These are phyloP conservation scores for Rhamnella rubrinervis DNA, from an alignment of 331 rosid genomes.

Conservation along the genomic window DNA sequence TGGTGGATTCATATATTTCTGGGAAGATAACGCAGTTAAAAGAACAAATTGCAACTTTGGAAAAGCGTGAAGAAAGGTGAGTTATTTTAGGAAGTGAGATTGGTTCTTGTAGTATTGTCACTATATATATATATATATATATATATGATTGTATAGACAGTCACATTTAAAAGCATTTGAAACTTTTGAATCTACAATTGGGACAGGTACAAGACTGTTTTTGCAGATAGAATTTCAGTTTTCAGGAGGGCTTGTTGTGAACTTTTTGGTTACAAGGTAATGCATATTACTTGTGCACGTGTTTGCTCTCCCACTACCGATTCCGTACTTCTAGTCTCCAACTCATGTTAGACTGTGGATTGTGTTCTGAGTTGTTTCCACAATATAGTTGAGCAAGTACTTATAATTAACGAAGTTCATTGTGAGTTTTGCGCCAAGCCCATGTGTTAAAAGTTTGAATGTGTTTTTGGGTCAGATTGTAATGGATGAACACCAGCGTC, in stretches of 20 bases:
- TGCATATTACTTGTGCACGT: not conserved
- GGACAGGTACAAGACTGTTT: slow-evolving; percentile 91
- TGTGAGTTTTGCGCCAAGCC: not conserved
- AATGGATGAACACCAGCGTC: slow-evolving; percentile 93
- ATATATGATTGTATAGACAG: too few relatives aligned
- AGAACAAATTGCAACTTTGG: slow-evolving; percentile 93
- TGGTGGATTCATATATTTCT: slow-evolving; percentile 81
- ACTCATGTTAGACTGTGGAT: too few relatives aligned
- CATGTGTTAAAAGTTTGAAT: slow-evolving; percentile 17
- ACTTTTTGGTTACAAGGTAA: slow-evolving; percentile 96
- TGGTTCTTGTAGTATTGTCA: slow-evolving; percentile 14
- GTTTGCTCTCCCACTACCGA: not conserved
- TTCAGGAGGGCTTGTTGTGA: slow-evolving; percentile 96
- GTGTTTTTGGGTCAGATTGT: slow-evolving; percentile 65
- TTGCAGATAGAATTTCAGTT: slow-evolving; percentile 93
- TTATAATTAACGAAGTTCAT: not conserved
- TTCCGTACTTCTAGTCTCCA: not conserved
- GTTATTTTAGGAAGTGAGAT: slow-evolving; percentile 25
- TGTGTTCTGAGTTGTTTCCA: too few relatives aligned
- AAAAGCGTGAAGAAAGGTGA: slow-evolving; percentile 94
- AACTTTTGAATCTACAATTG: slow-evolving; percentile 32
- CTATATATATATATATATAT: not conserved
- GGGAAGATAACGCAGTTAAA: slow-evolving; percentile 77
- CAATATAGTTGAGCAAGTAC: not conserved
- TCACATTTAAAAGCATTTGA: not conserved